Base-by-base conservation (phyloP, 2,329 filamentous ascomycete species). In the Dothistroma septosporum region DNA sequence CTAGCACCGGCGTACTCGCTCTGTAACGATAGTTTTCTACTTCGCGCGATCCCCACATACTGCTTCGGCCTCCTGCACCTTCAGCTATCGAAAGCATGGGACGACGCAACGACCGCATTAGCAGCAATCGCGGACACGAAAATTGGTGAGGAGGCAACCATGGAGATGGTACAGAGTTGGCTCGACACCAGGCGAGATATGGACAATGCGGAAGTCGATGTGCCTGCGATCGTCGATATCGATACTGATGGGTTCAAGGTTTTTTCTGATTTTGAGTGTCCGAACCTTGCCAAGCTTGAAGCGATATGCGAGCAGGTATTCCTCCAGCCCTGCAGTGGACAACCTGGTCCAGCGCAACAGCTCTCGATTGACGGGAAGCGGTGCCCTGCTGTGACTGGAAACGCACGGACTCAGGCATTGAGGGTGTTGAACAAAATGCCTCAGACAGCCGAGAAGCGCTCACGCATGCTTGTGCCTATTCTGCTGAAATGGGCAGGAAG, bases 41-140 rank as follows among this genome's bases (percentile, higher is more conserved):
- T 84, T 61, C 82, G 84, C 68, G 85, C 91, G 7, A 83, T 97
- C 32, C 90, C 92, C 0, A 82, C 85, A 0, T 97, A 92, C 70
- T 87, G 91, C 68, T 96, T 97, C 68, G 94, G 94, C 53, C 83
- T 97, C 75, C 82, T 97, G 61, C 94, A 92, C 0, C 86, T 96
- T 53, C 90, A 89, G 67, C 81, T 97, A 65, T 85, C 92, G 0
- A 91, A 91, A 37, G 80, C 95, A 6, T 97, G 93, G 90, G 90
- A 96, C 62, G 91, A 96, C 69, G 85, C 90, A 0, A 85, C 88
- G 55, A 83, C 86, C 58, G 86, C 90, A 0, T 77, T 99, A 70
- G 89, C 91, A 69, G 82, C 87, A 55, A 86, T 99, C 57, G 84
- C 87, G 21, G 83, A 90, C 66, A 83, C 82, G 22, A 87, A 88